phyloP scores from a whole-genome alignment of 2,329 filamentous ascomycete species.

The Penicillium thymicola region DNA sequence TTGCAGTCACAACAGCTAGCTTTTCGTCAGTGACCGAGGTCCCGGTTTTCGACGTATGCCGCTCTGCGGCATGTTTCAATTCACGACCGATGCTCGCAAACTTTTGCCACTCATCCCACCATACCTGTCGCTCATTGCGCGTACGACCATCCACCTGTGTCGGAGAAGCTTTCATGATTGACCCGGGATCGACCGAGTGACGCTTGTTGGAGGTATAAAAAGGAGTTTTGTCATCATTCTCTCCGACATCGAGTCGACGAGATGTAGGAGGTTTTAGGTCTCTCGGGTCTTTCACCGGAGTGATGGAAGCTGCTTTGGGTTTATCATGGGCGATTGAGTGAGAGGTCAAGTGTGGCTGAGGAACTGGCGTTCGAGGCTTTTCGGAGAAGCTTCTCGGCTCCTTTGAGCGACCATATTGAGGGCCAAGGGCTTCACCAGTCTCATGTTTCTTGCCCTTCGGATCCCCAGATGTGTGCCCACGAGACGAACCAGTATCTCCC shows the following conservation, averaged over 20 bases:
- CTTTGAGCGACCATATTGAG: constrained; percentile 36
- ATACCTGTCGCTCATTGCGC: constrained; percentile 40
- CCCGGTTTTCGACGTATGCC: constrained; percentile 32
- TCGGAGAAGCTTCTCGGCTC: constrained; percentile 30
- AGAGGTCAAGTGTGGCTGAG: constrained; percentile 33
- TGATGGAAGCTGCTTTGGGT: constrained; percentile 32
- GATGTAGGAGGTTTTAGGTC: constrained; percentile 37
- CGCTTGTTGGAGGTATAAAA: constrained; percentile 30
- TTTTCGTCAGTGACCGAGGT: constrained; percentile 34
- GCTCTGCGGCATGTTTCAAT: constrained; percentile 46
- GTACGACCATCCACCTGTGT: constrained; percentile 25
- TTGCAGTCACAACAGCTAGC: constrained; percentile 38
- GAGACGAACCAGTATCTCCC: constrained; percentile 10
- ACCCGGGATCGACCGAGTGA: constrained; percentile 25
- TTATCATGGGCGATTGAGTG: constrained; percentile 28
- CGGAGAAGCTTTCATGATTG: constrained; percentile 28
- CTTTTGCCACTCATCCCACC: constrained; percentile 44
- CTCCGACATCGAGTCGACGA: constrained; percentile 40
- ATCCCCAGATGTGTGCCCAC: constrained; percentile 13
- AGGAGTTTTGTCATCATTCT: constrained; percentile 43
- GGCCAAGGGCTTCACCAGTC: constrained; percentile 24
- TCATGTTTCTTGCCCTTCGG: constrained; percentile 22
- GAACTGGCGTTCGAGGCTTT: constrained; percentile 37
- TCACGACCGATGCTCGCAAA: constrained; percentile 44
- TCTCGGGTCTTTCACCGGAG: constrained; percentile 46